Percentiles rank a stretch among this genome's conserved stretches.
Evolutionary conservation across 108 stramenopile species (phyloP).

Genomic region (Cyclotella kingstonii): DNA sequence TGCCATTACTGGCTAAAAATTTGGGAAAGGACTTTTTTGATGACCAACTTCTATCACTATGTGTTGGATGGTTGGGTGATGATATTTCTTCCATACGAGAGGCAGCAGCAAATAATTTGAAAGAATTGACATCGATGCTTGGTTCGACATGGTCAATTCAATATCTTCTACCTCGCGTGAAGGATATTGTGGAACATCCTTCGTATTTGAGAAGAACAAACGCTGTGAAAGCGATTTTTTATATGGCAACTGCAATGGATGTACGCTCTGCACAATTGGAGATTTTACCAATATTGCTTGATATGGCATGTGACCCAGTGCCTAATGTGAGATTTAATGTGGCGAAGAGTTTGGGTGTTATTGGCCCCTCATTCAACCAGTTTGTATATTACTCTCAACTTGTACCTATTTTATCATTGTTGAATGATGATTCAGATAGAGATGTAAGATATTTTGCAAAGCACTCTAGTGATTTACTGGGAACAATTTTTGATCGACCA

Average conservation of each 20-base stretch:
- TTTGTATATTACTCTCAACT: slow-evolving; percentile 70
- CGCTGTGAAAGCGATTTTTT: slow-evolving; percentile 83
- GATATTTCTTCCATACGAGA: slow-evolving; percentile 88
- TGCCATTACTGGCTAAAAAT: slow-evolving; percentile 91
- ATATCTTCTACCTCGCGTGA: slow-evolving; percentile 84
- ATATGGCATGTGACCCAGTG: slow-evolving; percentile 93
- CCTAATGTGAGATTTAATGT: slow-evolving; percentile 98
- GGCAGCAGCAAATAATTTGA: slow-evolving; percentile 89
- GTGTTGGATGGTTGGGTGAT: slow-evolving; percentile 94
- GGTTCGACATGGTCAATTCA: slow-evolving; percentile 92
- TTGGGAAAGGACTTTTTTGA: slow-evolving; percentile 90
- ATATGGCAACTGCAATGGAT: slow-evolving; percentile 81
- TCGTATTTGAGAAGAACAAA: slow-evolving; percentile 89
- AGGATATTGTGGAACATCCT: slow-evolving; percentile 65
- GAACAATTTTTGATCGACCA: slow-evolving; percentile 10
- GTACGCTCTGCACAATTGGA: slow-evolving; percentile 51
- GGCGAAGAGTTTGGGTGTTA: slow-evolving; percentile 79
- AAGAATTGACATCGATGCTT: slow-evolving; percentile 81
- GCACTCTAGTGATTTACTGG: slow-evolving; percentile 37
- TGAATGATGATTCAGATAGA: slow-evolving; percentile 86
- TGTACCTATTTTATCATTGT: slow-evolving; percentile 63
- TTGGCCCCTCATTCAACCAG: slow-evolving; percentile 70
- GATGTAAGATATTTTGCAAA: slow-evolving; percentile 93
- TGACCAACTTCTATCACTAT: slow-evolving; percentile 77
- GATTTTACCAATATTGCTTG: slow-evolving; percentile 84